Evolutionary conservation across 164 flowering plant genomes (phyloP).

Genomic region (Annona squamosa): DNA sequence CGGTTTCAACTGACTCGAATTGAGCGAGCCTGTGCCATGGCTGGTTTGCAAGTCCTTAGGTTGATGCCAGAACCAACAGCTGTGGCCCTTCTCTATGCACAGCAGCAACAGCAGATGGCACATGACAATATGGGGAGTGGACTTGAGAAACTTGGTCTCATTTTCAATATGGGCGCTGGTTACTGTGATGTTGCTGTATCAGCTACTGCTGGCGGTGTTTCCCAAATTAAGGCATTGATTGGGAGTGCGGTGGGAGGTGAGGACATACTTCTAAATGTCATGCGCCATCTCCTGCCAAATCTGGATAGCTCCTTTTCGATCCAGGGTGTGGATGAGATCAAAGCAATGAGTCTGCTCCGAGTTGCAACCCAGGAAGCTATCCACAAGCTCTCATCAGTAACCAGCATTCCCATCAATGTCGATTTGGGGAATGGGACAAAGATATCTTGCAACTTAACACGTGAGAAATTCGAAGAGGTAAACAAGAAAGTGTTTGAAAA

Average conservation of each 20-base stretch:
- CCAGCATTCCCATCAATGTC: slow-evolving; percentile 45
- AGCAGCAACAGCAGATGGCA: slow-evolving; percentile 53
- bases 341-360: slow-evolving; percentile 56
- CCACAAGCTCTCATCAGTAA: slow-evolving; percentile 54
- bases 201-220: slow-evolving; percentile 89
- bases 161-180: slow-evolving; percentile 90
- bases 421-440: slow-evolving; percentile 57
- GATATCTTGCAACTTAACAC: slow-evolving; percentile 34
- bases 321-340: slow-evolving; percentile 55
- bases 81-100: slow-evolving; percentile 77
- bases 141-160: slow-evolving; percentile 66
- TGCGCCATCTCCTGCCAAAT: slow-evolving; percentile 57
- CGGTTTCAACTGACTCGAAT: slow-evolving; percentile 76
- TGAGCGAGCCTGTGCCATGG: slow-evolving; percentile 96
- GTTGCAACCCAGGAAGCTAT: slow-evolving; percentile 80
- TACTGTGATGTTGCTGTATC: slow-evolving; percentile 75
- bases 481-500: slow-evolving; percentile 51
- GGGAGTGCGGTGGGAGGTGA: slow-evolving; percentile 82
- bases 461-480: slow-evolving; percentile 60
- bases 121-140: slow-evolving; percentile 75
- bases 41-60: slow-evolving; percentile 77
- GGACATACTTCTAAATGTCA: slow-evolving; percentile 68
- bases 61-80: slow-evolving; percentile 96
- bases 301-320: slow-evolving; percentile 35
- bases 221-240: slow-evolving; percentile 75